A percentile compares a stretch with the other conserved stretches of the same genome.
Conservation (phyloP, 257 asterid genomes). For the Voacanga thouarsii region DNA sequence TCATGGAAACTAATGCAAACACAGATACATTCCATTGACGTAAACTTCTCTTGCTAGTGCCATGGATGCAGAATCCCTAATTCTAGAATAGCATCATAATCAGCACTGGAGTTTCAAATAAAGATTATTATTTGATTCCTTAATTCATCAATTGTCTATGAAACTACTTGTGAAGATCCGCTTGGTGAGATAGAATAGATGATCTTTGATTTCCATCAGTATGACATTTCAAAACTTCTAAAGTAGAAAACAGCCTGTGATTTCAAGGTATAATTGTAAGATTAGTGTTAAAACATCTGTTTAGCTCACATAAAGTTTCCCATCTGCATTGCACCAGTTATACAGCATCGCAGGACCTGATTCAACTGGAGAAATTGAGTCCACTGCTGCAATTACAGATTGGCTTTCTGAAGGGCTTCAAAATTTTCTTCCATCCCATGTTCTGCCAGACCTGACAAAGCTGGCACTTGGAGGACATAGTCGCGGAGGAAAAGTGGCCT, state of each 20-base stretch:
- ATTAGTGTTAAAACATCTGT: not conserved
- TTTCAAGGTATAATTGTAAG: not conserved
- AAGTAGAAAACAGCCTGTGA: too few species aligned
- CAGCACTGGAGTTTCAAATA: not conserved
- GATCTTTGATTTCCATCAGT: too few species aligned
- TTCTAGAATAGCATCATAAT: not conserved
- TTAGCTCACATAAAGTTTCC: not conserved
- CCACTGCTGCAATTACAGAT: constrained; percentile 49
- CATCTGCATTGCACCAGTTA: constrained; percentile 39
- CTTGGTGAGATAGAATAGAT: not conserved
- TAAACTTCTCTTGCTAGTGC: too few species aligned
- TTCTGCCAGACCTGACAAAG: constrained; percentile 47
- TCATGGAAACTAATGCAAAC: too few species aligned
- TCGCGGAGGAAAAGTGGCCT: constrained; percentile 86
- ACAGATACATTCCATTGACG: too few species aligned
- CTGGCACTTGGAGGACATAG: constrained; percentile 82
- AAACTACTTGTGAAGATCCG: too few species aligned
- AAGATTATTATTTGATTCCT: not conserved
- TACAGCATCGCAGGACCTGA: constrained; percentile 66
- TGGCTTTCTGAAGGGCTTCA: constrained; percentile 59
- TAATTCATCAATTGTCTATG: not conserved
- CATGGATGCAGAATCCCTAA: not conserved
- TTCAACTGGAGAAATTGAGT: constrained; percentile 56
- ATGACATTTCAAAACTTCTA: too few species aligned
- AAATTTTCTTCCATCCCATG: constrained; percentile 54